Conservation (phyloP, 2,329 filamentous ascomycete species). For the Neospermospora avenae region DNA sequence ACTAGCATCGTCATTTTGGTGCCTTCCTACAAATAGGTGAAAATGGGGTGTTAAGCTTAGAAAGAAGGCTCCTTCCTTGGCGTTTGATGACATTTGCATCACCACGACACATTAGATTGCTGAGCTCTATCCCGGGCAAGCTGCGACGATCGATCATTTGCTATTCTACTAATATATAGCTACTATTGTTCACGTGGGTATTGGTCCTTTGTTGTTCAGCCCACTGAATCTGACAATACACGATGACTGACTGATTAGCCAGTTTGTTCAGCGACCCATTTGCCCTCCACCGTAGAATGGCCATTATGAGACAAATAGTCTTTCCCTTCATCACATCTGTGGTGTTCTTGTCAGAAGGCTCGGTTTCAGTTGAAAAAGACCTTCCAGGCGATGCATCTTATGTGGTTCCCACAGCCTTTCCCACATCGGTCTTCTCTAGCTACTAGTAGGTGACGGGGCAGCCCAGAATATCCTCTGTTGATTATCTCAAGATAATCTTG, state of each 20-base stretch:
- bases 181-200: background rate
- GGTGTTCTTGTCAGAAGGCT: background rate
- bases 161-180: background rate
- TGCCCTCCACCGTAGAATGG: background rate
- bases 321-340: background rate
- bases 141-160: background rate
- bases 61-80: background rate
- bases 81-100: background rate
- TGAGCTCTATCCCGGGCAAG: background rate
- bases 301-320: background rate
- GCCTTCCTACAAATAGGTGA: background rate
- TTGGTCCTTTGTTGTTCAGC: background rate
- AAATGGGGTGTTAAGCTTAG: background rate
- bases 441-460: too few relatives aligned
- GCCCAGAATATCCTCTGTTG: too few relatives aligned
- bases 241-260: background rate
- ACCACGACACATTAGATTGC: background rate
- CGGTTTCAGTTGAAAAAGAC: background rate
- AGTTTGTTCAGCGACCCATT: too few relatives aligned
- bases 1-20: background rate
- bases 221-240: background rate
- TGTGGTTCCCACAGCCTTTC: conserved; percentile 46
- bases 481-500: too few relatives aligned
- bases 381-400: conserved; percentile 38
- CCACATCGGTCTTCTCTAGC: conserved; percentile 47